phyloP scores from a whole-genome alignment of 2,329 filamentous ascomycete species.

The Fusarium tupiense region DNA sequence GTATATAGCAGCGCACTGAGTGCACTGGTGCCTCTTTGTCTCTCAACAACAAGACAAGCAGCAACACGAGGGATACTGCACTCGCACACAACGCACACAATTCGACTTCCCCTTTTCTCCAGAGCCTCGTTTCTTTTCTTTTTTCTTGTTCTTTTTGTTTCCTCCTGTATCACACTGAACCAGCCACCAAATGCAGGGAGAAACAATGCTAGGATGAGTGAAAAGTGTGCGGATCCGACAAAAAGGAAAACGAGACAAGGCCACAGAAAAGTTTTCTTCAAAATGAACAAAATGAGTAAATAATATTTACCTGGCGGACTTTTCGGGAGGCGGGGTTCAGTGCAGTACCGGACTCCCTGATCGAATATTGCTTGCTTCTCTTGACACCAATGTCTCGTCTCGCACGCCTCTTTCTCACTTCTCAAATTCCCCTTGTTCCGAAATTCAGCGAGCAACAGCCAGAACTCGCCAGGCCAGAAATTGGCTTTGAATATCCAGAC shows the following conservation, averaged over 20 bases:
- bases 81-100: constrained; percentile 35
- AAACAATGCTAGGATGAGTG: constrained; percentile 3
- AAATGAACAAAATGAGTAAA: constrained; percentile 10
- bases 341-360: background rate
- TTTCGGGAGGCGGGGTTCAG: constrained; percentile 26
- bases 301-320: constrained; percentile 13
- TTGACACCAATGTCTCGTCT: background rate
- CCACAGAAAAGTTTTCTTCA: constrained; percentile 24
- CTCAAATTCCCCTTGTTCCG: constrained; percentile 23
- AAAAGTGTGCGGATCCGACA: constrained; percentile 18
- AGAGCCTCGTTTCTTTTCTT: constrained; percentile 24
- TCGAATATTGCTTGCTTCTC: constrained; percentile 13
- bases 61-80: constrained; percentile 24
- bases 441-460: constrained; percentile 20
- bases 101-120: constrained; percentile 28
- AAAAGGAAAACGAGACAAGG: constrained; percentile 20
- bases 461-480: constrained; percentile 25
- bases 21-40: constrained; percentile 25
- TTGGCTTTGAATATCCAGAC: constrained; percentile 4
- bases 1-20: constrained; percentile 23
- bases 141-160: constrained; percentile 29
- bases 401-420: constrained; percentile 17
- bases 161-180: constrained; percentile 18
- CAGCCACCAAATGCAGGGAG: constrained; percentile 37
- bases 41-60: constrained; percentile 37